These are phyloP conservation scores for Danielozyma ontarioensis DNA, from an alignment of 805 yeast species.

Conservation along the genomic window DNA sequence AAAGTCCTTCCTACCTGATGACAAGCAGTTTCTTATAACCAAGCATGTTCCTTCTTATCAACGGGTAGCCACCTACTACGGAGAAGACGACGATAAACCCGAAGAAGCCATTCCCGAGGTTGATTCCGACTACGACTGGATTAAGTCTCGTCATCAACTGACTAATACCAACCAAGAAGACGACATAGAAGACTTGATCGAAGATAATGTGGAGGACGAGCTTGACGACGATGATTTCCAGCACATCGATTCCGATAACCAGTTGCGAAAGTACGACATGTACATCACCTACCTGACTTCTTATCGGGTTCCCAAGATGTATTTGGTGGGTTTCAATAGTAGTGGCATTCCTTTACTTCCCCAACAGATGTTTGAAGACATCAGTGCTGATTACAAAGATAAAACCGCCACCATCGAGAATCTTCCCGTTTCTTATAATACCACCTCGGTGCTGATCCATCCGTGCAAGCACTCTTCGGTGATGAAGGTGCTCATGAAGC, in stretches of 20 bases:
- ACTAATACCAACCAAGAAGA: slow-evolving; percentile 18
- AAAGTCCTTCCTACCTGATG: slow-evolving; percentile 73
- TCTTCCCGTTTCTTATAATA: slow-evolving; percentile 74
- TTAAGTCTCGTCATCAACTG: slow-evolving; percentile 22
- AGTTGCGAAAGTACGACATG: slow-evolving; percentile 73
- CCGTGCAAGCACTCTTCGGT: slow-evolving; percentile 96
- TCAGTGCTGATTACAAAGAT: slow-evolving; percentile 83
- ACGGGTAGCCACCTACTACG: slow-evolving; percentile 57
- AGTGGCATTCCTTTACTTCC: slow-evolving; percentile 87
- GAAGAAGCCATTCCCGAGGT: slow-evolving; percentile 23
- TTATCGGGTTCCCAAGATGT: slow-evolving; percentile 92
- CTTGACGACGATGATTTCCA: slow-evolving; percentile 30
- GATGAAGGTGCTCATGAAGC: slow-evolving; percentile 80
- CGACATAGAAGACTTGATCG: slow-evolving; percentile 44
- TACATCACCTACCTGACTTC: slow-evolving; percentile 92
- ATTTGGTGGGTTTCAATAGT: slow-evolving; percentile 78
- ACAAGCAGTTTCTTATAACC: slow-evolving; percentile 84
- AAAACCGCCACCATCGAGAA: slow-evolving; percentile 95
- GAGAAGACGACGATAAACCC: slow-evolving; percentile 34
- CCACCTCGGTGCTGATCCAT: slow-evolving; percentile 84
- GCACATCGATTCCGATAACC: slow-evolving; percentile 23
- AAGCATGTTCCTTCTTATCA: slow-evolving; percentile 82
- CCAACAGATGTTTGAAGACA: slow-evolving; percentile 90
- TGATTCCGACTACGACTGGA: slow-evolving; percentile 55
- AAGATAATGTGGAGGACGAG: slow-evolving; percentile 36